Percentiles rank a stretch among this genome's conserved stretches.
Conservation (phyloP, 345 rosid genomes). For the Cochlearia excelsa region DNA sequence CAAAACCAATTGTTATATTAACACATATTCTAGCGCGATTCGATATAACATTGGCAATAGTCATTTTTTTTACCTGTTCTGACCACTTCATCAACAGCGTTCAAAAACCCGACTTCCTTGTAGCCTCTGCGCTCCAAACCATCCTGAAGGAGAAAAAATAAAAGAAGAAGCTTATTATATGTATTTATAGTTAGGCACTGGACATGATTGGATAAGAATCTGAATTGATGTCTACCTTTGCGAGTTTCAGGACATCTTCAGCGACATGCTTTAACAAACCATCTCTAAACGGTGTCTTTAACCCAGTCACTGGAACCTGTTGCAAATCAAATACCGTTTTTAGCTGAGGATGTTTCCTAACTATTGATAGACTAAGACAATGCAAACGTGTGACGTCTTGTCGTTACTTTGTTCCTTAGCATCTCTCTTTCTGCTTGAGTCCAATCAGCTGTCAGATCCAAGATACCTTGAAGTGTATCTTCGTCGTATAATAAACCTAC, state of each 20-base stretch:
- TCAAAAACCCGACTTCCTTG: conserved; percentile 87
- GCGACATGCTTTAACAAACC: conserved; percentile 74
- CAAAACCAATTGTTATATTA: neutral
- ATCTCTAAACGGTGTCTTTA: conserved; percentile 89
- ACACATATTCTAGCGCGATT: too few relatives aligned
- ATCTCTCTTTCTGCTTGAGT: conserved; percentile 83
- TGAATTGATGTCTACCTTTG: conserved; percentile 47
- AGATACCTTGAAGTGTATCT: conserved; percentile 62
- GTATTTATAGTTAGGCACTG: neutral
- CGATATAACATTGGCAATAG: neutral
- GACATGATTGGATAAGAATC: conserved; percentile 8
- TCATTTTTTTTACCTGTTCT: conserved; percentile 60
- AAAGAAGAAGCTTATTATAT: neutral
- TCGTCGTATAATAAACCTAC: conserved; percentile 92
- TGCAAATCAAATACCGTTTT: conserved; percentile 8
- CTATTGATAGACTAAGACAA: neutral
- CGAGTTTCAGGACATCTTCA: conserved; percentile 75
- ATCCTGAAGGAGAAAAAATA: conserved; percentile 49
- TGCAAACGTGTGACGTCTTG: neutral
- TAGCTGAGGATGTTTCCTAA: neutral
- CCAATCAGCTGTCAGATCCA: conserved; percentile 93
- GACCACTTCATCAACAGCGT: conserved; percentile 77
- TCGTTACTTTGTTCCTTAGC: conserved; percentile 75
- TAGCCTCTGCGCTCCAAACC: conserved; percentile 93
- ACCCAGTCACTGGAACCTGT: conserved; percentile 82